Evolutionary conservation across 2,329 filamentous ascomycete species (phyloP), one percentile per base, ranked within the genome.

Genomic region (Sclerotinia spermophila): DNA sequence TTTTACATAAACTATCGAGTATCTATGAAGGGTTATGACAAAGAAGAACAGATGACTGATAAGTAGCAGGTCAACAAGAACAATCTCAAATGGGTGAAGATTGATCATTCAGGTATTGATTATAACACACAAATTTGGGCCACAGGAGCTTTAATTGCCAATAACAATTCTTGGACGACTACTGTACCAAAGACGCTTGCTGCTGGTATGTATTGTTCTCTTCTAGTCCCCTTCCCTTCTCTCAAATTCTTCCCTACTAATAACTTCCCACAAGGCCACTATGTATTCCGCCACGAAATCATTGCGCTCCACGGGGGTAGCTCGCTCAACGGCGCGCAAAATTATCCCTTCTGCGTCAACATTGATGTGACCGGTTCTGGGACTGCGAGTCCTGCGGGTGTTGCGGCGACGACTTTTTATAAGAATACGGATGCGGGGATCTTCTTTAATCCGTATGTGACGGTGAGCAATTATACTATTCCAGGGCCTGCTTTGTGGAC

Each of bases 281-380:
- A 87, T 73, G 83, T 88, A 44, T 76, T 88, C 44, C 81, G 86
- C 3, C 85, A 87, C 74, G 86, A 87, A 58, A 87, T 80, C 27
- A 76, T 78, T 15, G 76, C 76, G 1, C 60, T 73, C 0, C 76
- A 78, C 48, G 69, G 69, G 10, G 73, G 73, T 10, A 58, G 40
- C 19, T 67, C 69, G 1, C 21, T 81, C 82, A 56, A 82, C 84
- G 69, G 85, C 82, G n/a, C 79, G 80, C 71, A 84, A 84, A 79
- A 81, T 80, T 75, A 86, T 83, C 76, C 84, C 80, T 33, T 84
- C 77, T 87, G 85, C 74, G 75, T 84, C 67, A 85, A 85, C 75
- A 77, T 86, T 45, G 78, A 82, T 71, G 80, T 86, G 51, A 80
- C 77, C 27, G 83, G 84, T 27, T 78, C 79, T 24, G 83, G 83